Evolutionary conservation across 352 stramenopile species (phyloP), one percentile per base, ranked within the genome.

Genomic region (Thalassiosira livingstoniorum): DNA sequence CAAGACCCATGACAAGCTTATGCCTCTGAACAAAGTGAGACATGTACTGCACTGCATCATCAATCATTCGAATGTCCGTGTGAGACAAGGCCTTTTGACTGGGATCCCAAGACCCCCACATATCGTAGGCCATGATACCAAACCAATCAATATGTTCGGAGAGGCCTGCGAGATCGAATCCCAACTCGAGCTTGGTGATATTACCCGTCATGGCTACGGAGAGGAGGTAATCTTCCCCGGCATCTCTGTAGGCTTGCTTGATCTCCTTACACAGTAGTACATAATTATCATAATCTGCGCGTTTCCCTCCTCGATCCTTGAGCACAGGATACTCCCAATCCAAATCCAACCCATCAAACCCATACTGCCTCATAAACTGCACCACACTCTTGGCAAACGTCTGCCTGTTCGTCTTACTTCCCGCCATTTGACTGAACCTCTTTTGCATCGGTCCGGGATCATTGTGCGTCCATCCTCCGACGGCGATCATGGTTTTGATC

Each of bases 261-360:
- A 88, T 51, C 61, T 85, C 85, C 69, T 88, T 87, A 2, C 62
- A 67, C 78, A 90, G 77, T 23, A 90, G 60, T 1, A 85, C 82
- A 55, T 83, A 90, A 63, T 90, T 90, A 51, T 87, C 78, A 35
- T 88, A 87, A 73, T 90, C 85, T 4, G 53, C 83, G 23, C 71
- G 68, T 57, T 81, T 86, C 1, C 81, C 82, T 23, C 85, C 85
- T 23, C 80, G 61, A 21, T 85, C 71, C 10, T 75, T 87, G 0
- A 87, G 37, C 5, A 29, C 75, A 7, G 82, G 82, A 53, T 80
- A 88, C 43, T 88, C 85, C 85, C 85, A 91, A 70, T 91, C 85
- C 3, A 89, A 32, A 78, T 91, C 85, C 51, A 91, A 62, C 25
- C 85, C 85, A 62, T 91, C 85, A 61, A 91, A 91, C 47, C 82